Conservation (phyloP, 352 stramenopile species). For the Phytophthora lateralis region DNA sequence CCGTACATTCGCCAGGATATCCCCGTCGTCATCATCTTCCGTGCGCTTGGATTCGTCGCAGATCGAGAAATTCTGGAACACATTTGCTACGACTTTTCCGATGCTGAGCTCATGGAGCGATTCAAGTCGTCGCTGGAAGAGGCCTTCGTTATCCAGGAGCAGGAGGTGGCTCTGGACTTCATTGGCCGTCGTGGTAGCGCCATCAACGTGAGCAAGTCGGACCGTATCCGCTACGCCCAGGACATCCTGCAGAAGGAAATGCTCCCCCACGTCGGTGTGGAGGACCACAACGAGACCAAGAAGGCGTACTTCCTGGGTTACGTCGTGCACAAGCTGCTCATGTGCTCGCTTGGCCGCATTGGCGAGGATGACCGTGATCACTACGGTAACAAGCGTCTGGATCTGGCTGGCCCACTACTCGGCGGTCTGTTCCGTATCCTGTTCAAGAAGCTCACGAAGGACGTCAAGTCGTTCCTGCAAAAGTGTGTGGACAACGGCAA, state of each 20-base stretch:
- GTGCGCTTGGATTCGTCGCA: constrained; percentile 95
- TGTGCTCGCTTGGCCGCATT: constrained; percentile 97
- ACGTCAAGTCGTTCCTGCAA: constrained; percentile 95
- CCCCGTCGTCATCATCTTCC: constrained; percentile 99
- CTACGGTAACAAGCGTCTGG: constrained; percentile 99
- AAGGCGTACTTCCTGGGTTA: constrained; percentile 99
- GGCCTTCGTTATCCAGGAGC: constrained; percentile 98
- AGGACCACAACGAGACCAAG: constrained; percentile 98
- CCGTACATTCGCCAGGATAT: constrained; percentile 99
- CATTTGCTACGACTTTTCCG: constrained; percentile 98
- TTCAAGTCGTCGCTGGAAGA: constrained; percentile 99
- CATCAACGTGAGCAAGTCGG: constrained; percentile 96
- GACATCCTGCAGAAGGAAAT: constrained; percentile 99
- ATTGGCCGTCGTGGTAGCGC: constrained; percentile 96
- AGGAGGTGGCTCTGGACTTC: constrained; percentile 98
- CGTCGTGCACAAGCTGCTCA: constrained; percentile 99
- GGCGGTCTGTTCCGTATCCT: constrained; percentile 97
- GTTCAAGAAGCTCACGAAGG: constrained; percentile 99
- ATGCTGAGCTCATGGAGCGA: constrained; percentile 98
- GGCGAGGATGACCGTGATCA: constrained; percentile 99
- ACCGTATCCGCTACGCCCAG: constrained; percentile 98
- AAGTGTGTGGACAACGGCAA: constrained; percentile 93
- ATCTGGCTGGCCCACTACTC: constrained; percentile 98
- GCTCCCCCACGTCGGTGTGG: constrained; percentile 98
- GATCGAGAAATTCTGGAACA: constrained; percentile 99